Conservation (phyloP, 176 grass and related monocot genomes). For the Musa schizocarpa region DNA sequence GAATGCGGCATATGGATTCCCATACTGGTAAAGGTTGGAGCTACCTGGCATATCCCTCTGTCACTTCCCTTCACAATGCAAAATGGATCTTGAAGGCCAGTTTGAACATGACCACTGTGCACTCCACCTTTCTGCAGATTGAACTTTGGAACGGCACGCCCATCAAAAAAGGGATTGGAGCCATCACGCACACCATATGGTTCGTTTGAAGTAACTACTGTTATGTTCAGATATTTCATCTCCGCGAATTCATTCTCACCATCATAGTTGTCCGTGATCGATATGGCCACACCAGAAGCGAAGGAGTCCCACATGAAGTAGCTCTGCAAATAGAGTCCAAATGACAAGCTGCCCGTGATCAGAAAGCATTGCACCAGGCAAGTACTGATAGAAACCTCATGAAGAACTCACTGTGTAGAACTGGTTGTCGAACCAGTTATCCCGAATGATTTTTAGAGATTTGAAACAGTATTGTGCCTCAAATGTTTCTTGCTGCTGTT, state of each 20-base stretch:
- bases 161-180: slow-evolving; percentile 67
- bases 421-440: slow-evolving; percentile 60
- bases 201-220: slow-evolving; percentile 66
- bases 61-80: slow-evolving; percentile 36
- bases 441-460: slow-evolving; percentile 65
- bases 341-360: neutral
- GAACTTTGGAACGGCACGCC: slow-evolving; percentile 45
- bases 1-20: neutral
- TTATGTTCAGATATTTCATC: slow-evolving; percentile 70
- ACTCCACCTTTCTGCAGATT: slow-evolving; percentile 45
- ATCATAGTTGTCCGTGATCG: slow-evolving; percentile 37
- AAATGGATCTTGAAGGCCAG: slow-evolving; percentile 53
- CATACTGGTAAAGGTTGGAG: neutral
- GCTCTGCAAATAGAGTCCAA: slow-evolving; percentile 39
- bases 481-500: slow-evolving; percentile 47
- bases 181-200: slow-evolving; percentile 62
- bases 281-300: slow-evolving; percentile 52
- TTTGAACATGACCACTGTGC: slow-evolving; percentile 92
- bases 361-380: neutral
- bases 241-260: slow-evolving; percentile 70
- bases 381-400: neutral
- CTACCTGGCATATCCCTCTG: slow-evolving; percentile 80
- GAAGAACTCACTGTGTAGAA: slow-evolving; percentile 45
- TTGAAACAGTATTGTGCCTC: slow-evolving; percentile 70
- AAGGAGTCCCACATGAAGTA: slow-evolving; percentile 96